Conservation (phyloP, 2,329 filamentous ascomycete species). For the Tolypocladium pustulatum region DNA sequence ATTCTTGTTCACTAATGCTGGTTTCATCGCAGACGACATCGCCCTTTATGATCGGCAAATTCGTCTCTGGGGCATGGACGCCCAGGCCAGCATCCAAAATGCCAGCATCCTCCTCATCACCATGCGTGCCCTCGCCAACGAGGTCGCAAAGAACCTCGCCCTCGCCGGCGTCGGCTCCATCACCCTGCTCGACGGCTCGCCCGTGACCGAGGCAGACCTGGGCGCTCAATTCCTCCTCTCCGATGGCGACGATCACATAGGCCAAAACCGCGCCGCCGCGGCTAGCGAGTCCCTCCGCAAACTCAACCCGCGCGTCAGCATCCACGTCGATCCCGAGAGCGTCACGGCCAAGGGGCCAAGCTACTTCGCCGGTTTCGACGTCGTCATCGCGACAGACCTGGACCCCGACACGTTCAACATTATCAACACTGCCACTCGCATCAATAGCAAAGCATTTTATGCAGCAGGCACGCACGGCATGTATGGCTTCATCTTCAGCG, state of each 20-base stretch:
- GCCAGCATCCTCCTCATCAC: constrained; percentile 86
- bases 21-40: constrained; percentile 62
- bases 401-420: constrained; percentile 62
- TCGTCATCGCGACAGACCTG: constrained; percentile 84
- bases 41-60: constrained; percentile 97
- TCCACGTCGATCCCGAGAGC: constrained; percentile 59
- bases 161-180: constrained; percentile 85
- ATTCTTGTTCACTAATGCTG: not conserved
- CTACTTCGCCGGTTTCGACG: constrained; percentile 71
- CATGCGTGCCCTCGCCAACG: constrained; percentile 79
- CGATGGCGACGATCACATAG: constrained; percentile 51
- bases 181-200: constrained; percentile 72
- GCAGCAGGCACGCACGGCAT: constrained; percentile 78
- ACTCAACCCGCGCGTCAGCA: constrained; percentile 79
- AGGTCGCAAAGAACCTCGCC: constrained; percentile 95
- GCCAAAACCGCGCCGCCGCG: constrained; percentile 76
- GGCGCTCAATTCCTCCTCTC: constrained; percentile 75
- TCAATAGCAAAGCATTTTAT: constrained; percentile 76
- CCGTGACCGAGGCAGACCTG: constrained; percentile 68
- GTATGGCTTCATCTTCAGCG: constrained; percentile 91
- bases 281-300: constrained; percentile 68
- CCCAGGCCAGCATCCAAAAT: constrained; percentile 83
- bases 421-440: constrained; percentile 78
- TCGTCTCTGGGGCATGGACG: constrained; percentile 90
- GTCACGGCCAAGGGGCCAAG: constrained; percentile 57